These are phyloP conservation scores for Warburgia ugandensis DNA, from an alignment of 164 flowering plant genomes.

Conservation along the genomic window DNA sequence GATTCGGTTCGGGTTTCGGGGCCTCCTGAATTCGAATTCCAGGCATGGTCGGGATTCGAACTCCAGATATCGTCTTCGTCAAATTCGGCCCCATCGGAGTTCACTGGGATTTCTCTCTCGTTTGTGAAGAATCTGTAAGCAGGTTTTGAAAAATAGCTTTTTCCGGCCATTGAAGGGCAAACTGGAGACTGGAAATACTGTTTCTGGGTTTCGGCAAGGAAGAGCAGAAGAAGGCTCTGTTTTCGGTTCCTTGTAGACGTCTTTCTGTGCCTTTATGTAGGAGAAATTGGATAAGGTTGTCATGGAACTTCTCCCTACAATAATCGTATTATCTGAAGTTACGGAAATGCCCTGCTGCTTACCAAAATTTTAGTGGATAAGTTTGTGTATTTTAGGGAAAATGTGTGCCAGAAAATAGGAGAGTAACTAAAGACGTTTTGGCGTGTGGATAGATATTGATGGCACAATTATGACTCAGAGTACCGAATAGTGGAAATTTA, in stretches of 20 bases:
- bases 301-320: background rate
- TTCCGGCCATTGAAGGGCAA: constrained; percentile 6
- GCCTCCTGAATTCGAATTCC: background rate
- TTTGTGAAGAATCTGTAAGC: constrained; percentile 9
- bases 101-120: constrained; percentile 4
- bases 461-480: too few species aligned
- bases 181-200: background rate
- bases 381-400: background rate
- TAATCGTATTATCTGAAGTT: background rate
- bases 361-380: background rate
- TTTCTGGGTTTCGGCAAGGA: background rate
- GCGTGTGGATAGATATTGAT: too few species aligned
- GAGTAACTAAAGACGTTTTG: too few species aligned
- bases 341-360: background rate
- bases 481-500: too few species aligned
- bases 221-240: background rate
- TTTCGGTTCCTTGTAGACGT: background rate
- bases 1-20: constrained; percentile 6
- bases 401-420: too few species aligned
- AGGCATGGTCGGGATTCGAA: too few species aligned
- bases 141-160: constrained; percentile 6
- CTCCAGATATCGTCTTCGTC: constrained; percentile 23
- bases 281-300: constrained; percentile 6
- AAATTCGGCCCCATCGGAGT: constrained; percentile 14
- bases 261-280: constrained; percentile 3